Conservation (phyloP, 2,329 filamentous ascomycete genomes). For the Venturiaceae sp. region DNA sequence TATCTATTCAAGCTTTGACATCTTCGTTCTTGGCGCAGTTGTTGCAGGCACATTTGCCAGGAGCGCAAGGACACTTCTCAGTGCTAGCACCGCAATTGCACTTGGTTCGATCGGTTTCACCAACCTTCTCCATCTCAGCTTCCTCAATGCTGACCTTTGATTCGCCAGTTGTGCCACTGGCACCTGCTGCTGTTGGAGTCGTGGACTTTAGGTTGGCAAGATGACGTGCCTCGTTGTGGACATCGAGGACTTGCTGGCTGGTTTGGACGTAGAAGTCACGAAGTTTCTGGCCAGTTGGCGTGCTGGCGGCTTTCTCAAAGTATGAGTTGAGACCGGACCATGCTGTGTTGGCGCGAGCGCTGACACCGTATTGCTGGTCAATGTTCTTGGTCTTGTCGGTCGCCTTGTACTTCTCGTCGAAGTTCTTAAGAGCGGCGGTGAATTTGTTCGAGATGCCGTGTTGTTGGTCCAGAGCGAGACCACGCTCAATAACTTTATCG, state of each 20-base stretch:
- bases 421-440: slow-evolving; percentile 61
- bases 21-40: slow-evolving; percentile 38
- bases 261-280: slow-evolving; percentile 79
- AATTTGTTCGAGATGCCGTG: slow-evolving; percentile 80
- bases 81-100: slow-evolving; percentile 37
- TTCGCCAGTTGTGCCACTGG: slow-evolving; percentile 20
- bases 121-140: slow-evolving; percentile 26
- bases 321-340: slow-evolving; percentile 69
- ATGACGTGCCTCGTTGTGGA: slow-evolving; percentile 82
- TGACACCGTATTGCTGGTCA: slow-evolving; percentile 77
- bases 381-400: slow-evolving; percentile 75
- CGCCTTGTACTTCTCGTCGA: slow-evolving; percentile 81
- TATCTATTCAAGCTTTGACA: not conserved
- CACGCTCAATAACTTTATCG: slow-evolving; percentile 66
- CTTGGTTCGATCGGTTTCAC: slow-evolving; percentile 31
- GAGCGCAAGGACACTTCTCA: slow-evolving; percentile 33
- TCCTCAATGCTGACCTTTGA: slow-evolving; percentile 20
- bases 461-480: slow-evolving; percentile 80
- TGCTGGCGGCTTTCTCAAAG: slow-evolving; percentile 86
- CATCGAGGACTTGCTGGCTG: slow-evolving; percentile 84
- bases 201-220: slow-evolving; percentile 78
- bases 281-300: slow-evolving; percentile 80
- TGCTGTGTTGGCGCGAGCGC: slow-evolving; percentile 57
- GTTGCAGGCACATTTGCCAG: slow-evolving; percentile 36
- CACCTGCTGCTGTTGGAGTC: slow-evolving; percentile 37